Conservation (phyloP, 2,329 filamentous ascomycete species). For the Colletotrichum sp. region DNA sequence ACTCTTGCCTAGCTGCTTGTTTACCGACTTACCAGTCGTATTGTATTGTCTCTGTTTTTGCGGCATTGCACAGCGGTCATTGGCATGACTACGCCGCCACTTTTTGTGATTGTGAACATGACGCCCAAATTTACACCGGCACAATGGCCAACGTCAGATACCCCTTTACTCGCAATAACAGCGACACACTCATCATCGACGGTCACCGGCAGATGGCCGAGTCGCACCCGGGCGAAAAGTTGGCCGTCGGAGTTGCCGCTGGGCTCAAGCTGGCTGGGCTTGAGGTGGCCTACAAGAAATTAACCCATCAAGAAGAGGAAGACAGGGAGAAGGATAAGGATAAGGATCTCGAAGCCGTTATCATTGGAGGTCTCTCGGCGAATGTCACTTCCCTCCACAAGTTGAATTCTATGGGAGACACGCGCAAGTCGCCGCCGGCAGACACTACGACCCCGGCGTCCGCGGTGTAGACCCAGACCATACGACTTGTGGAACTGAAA, state of each 20-base stretch:
- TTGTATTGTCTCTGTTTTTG: too few relatives aligned
- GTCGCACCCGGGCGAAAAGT: not conserved
- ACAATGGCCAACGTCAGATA: not conserved
- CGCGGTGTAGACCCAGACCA: fast-evolving
- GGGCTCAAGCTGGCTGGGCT: not conserved
- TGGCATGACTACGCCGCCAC: too few relatives aligned
- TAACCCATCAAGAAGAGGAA: not conserved
- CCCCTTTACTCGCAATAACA: too few relatives aligned
- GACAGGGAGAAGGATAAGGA: not conserved
- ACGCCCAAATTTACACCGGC: not conserved
- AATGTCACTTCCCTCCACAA: not conserved
- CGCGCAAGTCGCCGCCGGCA: not conserved
- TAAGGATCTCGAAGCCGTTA: not conserved
- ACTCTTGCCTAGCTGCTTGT: too few relatives aligned
- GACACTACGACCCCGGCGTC: not conserved
- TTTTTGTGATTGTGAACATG: too few relatives aligned
- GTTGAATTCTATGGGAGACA: not conserved
- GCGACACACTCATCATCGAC: too few relatives aligned
- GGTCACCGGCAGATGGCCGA: not conserved
- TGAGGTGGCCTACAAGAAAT: not conserved
- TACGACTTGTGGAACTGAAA: not conserved
- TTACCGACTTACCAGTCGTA: not conserved
- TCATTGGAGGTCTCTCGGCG: not conserved
- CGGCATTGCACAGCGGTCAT: too few relatives aligned
- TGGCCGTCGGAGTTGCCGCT: not conserved